Evolutionary conservation across 164 flowering plant genomes (phyloP), one percentile per base, ranked within the genome.

Genomic region (Amborella trichopoda): DNA sequence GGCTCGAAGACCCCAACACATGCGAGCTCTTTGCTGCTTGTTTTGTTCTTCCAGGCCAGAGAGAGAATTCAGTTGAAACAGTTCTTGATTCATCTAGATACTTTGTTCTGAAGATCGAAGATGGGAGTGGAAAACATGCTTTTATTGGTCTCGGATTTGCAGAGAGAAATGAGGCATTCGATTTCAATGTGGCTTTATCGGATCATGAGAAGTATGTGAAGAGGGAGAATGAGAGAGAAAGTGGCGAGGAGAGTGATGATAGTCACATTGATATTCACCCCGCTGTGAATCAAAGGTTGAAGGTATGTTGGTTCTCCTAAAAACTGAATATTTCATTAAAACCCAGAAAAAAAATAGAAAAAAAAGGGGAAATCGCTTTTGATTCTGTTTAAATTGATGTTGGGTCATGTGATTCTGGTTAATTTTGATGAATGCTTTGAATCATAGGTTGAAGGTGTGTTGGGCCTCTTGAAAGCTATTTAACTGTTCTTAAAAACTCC

Each of bases 11-110:
- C 54, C 95, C 99, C 20, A 72, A 53, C 56, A 70, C 96, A 26
- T 87, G 81, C 24, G 99, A 93, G 26, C 87, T 93, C 1, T 93
- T 93, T 52, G 96, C 96, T 4, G 99, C 99, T 8, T 93, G 96
- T 51, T 83, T 79, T 62, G 80, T 93, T 3, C 49, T 48, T 14
- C 94, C 96, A 1, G 96, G 95, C 0, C 89, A 79, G 62, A 70
- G 99, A 11, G 96, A 88, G 65, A 61, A 19, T 51, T 66, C 91
- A 0, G 99, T 93, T 14, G 99, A 93, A 68, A 65, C 95, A 19
- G 96, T 73, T 14, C 80, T 93, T 11, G 99, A 93, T 59, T 93
- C 99, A 12, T 85, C 95, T 5, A 64, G 99, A 19, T 93, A 93
- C 63, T 93, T 93, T 55, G 99, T 93, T 52, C 61, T 93, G 58